A percentile compares a stretch with the other conserved stretches of the same genome.
Evolutionary conservation across 2,329 filamentous ascomycete genomes (phyloP).

Genomic region (Scedosporium apiospermum): DNA sequence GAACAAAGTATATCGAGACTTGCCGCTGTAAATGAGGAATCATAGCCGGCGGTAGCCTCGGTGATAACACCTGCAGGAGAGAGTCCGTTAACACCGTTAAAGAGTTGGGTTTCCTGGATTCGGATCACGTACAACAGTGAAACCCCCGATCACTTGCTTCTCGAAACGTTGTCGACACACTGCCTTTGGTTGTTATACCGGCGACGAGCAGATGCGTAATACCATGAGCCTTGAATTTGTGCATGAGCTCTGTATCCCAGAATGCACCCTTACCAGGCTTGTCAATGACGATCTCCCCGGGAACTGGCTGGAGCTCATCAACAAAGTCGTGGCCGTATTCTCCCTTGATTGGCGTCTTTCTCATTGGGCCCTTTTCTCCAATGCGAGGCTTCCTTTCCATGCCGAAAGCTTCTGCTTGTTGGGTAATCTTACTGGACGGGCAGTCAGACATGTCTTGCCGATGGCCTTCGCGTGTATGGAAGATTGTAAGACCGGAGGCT

Average conservation of each 20-base stretch:
- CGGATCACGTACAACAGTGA: slow-evolving; percentile 38
- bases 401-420: slow-evolving; percentile 30
- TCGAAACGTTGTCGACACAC: slow-evolving; percentile 44
- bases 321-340: slow-evolving; percentile 23
- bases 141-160: slow-evolving; percentile 53
- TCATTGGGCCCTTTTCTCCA: slow-evolving; percentile 42
- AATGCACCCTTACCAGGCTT: slow-evolving; percentile 51
- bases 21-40: not conserved
- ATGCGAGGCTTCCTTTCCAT: slow-evolving; percentile 20
- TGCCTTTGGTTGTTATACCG: slow-evolving; percentile 49
- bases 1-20: slow-evolving; percentile 37
- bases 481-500: slow-evolving; percentile 26
- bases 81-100: not conserved
- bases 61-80: not conserved
- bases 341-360: slow-evolving; percentile 36
- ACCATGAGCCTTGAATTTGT: slow-evolving; percentile 40
- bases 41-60: not conserved
- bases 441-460: slow-evolving; percentile 41
- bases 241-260: slow-evolving; percentile 45
- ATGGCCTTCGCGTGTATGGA: slow-evolving; percentile 44
- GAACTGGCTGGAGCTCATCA: slow-evolving; percentile 39
- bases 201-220: slow-evolving; percentile 48
- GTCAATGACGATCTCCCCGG: slow-evolving; percentile 45
- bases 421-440: slow-evolving; percentile 37
- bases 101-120: not conserved